Evolutionary conservation across 495 filamentous ascomycete genomes (phyloP), one percentile per base, ranked within the genome.

Genomic region (Tetracladium marchalianum): DNA sequence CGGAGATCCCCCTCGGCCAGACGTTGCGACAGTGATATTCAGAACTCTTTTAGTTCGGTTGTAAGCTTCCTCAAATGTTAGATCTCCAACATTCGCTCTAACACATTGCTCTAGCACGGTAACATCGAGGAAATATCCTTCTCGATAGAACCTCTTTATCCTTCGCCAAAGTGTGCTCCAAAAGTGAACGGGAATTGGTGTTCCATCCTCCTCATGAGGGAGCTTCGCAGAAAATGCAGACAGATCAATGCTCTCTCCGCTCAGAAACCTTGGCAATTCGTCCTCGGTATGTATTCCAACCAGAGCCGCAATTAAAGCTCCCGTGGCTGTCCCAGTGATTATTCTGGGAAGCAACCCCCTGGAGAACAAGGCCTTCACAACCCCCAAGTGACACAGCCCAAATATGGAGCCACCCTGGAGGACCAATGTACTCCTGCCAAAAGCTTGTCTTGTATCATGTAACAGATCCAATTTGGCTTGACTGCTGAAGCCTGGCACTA

Each of bases 51-150:
- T 92, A 10, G 88, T 95, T 39, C 78, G 74, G 31, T 80, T 72
- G 59, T 90, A 95, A 1, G 90, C 90, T 62, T 96, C 90, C 66
- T 95, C 87, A 54, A 97, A 97, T 0, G 90, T 97, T 16, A 95
- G 58, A 53, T 94, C 85, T 7, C 87, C 90, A 4, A 95, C 78
- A 55, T 95, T 94, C 10, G 80, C 77, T 22, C 83, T 73, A 1
- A 95, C 85, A 56, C 87, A 92, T 43, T 90, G 79, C 58, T 94
- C 89, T 37, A 97, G 64, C 16, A 93, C 77, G 40, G 75, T 77
- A 2, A 83, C 77, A 62, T 96, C 87, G 35, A 95, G 71, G 52
- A 95, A 85, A 57, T 93, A 82, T 1, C 90, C 90, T 50, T 86
- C 81, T 31, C 64, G 65, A 39, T 81, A 57, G 46, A 87, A 88